Evolutionary conservation across 179 eudicot species (phyloP).

Genomic region (Heliamphora pulchella): DNA sequence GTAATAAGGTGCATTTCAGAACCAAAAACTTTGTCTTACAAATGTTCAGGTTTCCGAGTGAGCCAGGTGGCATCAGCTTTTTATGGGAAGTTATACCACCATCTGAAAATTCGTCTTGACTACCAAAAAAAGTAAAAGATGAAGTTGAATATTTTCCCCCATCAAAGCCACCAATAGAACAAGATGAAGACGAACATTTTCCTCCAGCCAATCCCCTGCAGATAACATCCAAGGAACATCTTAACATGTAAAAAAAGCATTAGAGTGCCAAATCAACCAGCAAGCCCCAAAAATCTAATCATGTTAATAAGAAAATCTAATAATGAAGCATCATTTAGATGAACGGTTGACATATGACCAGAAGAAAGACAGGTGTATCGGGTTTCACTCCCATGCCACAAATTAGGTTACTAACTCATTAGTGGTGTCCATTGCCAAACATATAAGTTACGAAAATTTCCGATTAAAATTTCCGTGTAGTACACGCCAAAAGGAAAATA

Average conservation of each 20-base stretch:
- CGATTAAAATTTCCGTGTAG: not conserved
- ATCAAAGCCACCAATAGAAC: no score
- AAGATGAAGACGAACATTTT: no score
- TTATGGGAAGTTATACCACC: conserved; percentile 8
- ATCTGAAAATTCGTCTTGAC: conserved; percentile 34
- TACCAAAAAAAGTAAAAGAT: conserved; percentile 26
- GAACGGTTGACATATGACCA: not conserved
- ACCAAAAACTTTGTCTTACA: conserved; percentile 26
- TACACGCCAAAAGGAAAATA: not conserved
- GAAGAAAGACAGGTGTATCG: not conserved
- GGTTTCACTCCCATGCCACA: not conserved
- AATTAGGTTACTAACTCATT: not conserved
- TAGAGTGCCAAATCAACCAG: not conserved
- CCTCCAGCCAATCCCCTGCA: conserved; percentile 37
- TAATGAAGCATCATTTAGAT: not conserved
- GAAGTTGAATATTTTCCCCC: conserved; percentile 36
- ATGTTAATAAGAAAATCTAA: no score
- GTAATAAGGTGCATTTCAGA: conserved; percentile 1
- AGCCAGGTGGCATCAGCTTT: conserved; percentile 28
- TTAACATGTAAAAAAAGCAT: not conserved
- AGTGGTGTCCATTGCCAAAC: no score
- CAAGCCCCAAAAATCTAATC: not conserved
- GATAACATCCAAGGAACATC: conserved; percentile 5
- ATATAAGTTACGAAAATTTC: no score
- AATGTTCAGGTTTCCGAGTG: conserved; percentile 23